Evolutionary conservation across 495 filamentous ascomycete species (phyloP).

Genomic region (Pseudevernia furfuracea): DNA sequence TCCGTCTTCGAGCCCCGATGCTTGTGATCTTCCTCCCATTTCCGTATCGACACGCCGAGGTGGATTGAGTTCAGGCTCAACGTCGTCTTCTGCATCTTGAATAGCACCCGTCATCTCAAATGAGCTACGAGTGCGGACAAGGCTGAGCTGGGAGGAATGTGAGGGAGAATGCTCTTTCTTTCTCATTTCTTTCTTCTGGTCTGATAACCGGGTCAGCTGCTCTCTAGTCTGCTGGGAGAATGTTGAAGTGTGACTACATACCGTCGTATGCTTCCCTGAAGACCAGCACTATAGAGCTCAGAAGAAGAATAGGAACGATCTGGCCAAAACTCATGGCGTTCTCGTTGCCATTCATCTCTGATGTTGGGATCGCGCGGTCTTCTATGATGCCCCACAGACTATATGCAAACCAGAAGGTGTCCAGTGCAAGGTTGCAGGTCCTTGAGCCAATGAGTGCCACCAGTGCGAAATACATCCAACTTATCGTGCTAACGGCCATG

Average conservation of each 20-base stretch:
- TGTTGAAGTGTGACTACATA: neutral
- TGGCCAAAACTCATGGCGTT: conserved; percentile 26
- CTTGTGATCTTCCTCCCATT: neutral
- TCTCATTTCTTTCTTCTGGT: neutral
- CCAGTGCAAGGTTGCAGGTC: neutral
- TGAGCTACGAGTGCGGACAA: neutral
- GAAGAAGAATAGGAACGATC: conserved; percentile 24
- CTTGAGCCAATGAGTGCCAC: neutral
- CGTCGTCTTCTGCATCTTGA: neutral
- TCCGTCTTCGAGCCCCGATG: neutral
- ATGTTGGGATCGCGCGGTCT: conserved; percentile 14
- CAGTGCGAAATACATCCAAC: neutral
- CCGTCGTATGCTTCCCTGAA: conserved; percentile 19
- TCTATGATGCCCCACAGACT: conserved; percentile 10
- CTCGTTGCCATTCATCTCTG: conserved; percentile 18
- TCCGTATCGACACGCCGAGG: neutral
- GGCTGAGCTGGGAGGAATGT: neutral
- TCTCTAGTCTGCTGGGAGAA: neutral
- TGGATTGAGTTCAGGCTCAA: neutral
- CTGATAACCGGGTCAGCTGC: neutral
- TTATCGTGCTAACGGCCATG: neutral
- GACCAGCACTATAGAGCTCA: conserved; percentile 20
- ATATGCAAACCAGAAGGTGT: conserved; percentile 12
- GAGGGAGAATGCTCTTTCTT: neutral
- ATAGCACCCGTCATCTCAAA: neutral